Percentiles rank a stretch among this genome's conserved stretches.
Conservation (phyloP, 208 protist species). For the Trypanosomatidae sp. region DNA sequence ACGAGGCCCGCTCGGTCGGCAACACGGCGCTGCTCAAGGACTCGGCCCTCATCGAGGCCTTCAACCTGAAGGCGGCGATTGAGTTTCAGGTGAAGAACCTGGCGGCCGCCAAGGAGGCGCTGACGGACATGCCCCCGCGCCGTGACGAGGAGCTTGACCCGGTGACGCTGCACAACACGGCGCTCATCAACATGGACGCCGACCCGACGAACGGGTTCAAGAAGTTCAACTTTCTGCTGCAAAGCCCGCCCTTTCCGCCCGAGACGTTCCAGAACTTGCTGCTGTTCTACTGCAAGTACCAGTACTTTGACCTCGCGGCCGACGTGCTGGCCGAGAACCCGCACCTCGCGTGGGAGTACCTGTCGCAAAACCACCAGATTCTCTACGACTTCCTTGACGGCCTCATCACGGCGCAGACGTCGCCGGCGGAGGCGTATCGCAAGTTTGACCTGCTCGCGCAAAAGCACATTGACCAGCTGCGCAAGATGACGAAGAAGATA, state of each 20-base stretch:
- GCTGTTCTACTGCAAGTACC: slow-evolving; percentile 94
- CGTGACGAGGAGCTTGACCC: slow-evolving; percentile 93
- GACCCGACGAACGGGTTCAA: slow-evolving; percentile 91
- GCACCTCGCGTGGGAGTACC: slow-evolving; percentile 90
- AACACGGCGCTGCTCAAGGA: slow-evolving; percentile 94
- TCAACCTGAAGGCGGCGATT: slow-evolving; percentile 97
- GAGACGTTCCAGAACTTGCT: slow-evolving; percentile 97
- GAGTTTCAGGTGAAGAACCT: slow-evolving; percentile 91
- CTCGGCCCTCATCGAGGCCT: slow-evolving; percentile 94
- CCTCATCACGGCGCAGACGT: slow-evolving; percentile 90
- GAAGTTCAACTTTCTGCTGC: slow-evolving; percentile 95
- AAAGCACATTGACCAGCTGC: slow-evolving; percentile 91
- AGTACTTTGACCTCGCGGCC: slow-evolving; percentile 94
- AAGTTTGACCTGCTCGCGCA: slow-evolving; percentile 93
- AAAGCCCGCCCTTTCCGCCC: slow-evolving; percentile 91
- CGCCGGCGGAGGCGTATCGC: slow-evolving; percentile 92
- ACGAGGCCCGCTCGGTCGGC: slow-evolving; percentile 90
- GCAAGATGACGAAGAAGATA: slow-evolving; percentile 91
- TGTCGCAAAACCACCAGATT: slow-evolving; percentile 83
- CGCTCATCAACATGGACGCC: slow-evolving; percentile 94
- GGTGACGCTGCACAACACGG: slow-evolving; percentile 96
- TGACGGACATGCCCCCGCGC: slow-evolving; percentile 95
- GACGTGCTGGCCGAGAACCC: slow-evolving; percentile 93
- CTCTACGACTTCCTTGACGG: slow-evolving; percentile 95
- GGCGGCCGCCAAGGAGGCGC: slow-evolving; percentile 86